Evolutionary conservation across 345 rosid genomes (phyloP).

Genomic region (Leavenworthia alabamica): DNA sequence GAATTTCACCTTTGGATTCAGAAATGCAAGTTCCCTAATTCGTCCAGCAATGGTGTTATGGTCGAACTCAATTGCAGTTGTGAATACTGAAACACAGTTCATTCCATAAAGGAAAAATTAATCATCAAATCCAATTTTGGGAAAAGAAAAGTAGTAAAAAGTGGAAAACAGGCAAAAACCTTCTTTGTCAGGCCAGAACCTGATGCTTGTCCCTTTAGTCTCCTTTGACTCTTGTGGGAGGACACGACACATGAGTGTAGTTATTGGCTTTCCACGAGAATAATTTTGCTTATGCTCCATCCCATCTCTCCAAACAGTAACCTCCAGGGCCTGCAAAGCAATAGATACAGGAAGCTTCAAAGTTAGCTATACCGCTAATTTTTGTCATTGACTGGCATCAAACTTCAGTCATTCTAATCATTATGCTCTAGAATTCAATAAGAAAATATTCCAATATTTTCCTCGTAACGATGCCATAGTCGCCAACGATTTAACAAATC

Average conservation of each 20-base stretch:
- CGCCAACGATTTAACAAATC: background rate
- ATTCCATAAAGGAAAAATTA: constrained; percentile 1
- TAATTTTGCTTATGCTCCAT: constrained; percentile 70
- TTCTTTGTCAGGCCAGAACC: constrained; percentile 97
- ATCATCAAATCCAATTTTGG: constrained; percentile 13
- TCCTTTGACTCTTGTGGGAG: constrained; percentile 58
- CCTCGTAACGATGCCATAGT: background rate
- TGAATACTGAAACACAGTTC: constrained; percentile 55
- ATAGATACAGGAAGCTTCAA: constrained; percentile 5
- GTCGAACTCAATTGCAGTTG: constrained; percentile 80
- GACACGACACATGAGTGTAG: constrained; percentile 40
- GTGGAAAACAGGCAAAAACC: constrained; percentile 40
- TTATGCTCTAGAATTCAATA: background rate
- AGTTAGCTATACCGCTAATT: background rate
- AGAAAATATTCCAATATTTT: background rate
- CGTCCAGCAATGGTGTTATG: constrained; percentile 80
- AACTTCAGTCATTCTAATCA: constrained; percentile 4
- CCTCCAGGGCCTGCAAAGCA: constrained; percentile 57
- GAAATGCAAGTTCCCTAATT: constrained; percentile 91
- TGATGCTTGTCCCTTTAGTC: constrained; percentile 63
- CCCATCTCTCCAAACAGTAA: constrained; percentile 91
- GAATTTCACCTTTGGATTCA: constrained; percentile 74
- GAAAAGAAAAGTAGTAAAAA: constrained; percentile 3
- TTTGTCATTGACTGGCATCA: background rate
- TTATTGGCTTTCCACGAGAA: constrained; percentile 83